These are phyloP conservation scores for Gymnopus androsaceus DNA, from an alignment of 1,284 basidiomycete species.

Conservation along the genomic window DNA sequence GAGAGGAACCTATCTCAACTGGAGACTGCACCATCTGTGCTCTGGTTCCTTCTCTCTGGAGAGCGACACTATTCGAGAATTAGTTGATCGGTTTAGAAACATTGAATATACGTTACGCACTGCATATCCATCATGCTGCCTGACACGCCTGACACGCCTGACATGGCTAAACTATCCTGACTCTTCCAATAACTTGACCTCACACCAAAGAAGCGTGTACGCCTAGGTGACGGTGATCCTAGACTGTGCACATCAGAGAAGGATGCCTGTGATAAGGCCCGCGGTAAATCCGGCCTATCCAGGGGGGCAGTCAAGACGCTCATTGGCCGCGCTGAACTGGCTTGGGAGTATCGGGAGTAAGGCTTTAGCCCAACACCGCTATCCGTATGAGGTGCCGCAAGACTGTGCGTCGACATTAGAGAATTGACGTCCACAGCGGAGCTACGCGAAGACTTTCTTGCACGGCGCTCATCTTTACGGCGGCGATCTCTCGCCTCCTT, in stretches of 20 bases:
- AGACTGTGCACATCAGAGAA: constrained; percentile 77
- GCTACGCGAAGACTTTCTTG: constrained; percentile 69
- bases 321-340: constrained; percentile 58
- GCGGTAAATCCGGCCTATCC: constrained; percentile 58
- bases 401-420: constrained; percentile 65
- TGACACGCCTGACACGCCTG: constrained; percentile 83
- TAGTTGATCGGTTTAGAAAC: constrained; percentile 12
- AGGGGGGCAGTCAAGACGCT: constrained; percentile 65
- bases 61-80: constrained; percentile 56
- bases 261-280: constrained; percentile 73
- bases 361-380: constrained; percentile 53
- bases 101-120: constrained; percentile 1
- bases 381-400: constrained; percentile 54
- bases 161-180: constrained; percentile 74
- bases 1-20: constrained; percentile 45
- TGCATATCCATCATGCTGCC: constrained; percentile 69
- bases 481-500: constrained; percentile 66
- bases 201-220: constrained; percentile 82
- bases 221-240: constrained; percentile 64
- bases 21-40: constrained; percentile 40
- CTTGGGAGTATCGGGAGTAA: constrained; percentile 62
- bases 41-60: constrained; percentile 62
- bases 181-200: constrained; percentile 78
- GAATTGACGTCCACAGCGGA: constrained; percentile 70
- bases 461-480: constrained; percentile 70